Evolutionary conservation across 2,329 filamentous ascomycete species (phyloP).

Genomic region (Pyrenophora teres): DNA sequence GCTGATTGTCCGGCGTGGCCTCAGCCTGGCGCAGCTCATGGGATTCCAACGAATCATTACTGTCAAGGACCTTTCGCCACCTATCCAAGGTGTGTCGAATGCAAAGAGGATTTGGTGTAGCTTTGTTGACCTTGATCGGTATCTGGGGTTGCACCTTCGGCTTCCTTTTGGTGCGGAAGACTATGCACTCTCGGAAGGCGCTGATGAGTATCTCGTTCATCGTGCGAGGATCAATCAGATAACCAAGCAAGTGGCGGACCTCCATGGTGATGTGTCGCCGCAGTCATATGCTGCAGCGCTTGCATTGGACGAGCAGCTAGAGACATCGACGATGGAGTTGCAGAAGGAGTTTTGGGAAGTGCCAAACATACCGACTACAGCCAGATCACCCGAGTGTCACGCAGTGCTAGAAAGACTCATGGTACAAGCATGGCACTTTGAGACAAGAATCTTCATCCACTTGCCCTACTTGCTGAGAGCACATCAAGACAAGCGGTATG

Average conservation of each 20-base stretch:
- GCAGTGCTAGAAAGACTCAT: conserved; percentile 37
- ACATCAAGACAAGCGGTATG: conserved; percentile 38
- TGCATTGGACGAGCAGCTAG: conserved; percentile 40
- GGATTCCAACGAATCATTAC: conserved; percentile 44
- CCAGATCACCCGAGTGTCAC: conserved; percentile 35
- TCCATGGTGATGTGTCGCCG: conserved; percentile 37
- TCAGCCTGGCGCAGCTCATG: conserved; percentile 45
- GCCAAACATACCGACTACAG: conserved; percentile 42
- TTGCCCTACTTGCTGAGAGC: conserved; percentile 42
- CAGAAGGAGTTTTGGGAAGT: conserved; percentile 45
- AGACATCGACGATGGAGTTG: conserved; percentile 35
- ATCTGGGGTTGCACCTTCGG: conserved; percentile 42
- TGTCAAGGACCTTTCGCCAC: conserved; percentile 23
- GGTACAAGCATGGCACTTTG: conserved; percentile 45
- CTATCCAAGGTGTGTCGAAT: conserved; percentile 32
- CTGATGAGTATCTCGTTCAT: conserved; percentile 27
- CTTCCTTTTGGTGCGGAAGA: conserved; percentile 43
- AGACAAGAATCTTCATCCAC: conserved; percentile 44
- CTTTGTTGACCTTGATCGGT: conserved; percentile 40
- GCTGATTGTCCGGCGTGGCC: conserved; percentile 40
- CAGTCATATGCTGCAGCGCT: conserved; percentile 41
- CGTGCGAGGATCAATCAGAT: conserved; percentile 31
- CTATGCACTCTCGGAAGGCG: conserved; percentile 32
- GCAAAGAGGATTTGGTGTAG: conserved; percentile 38
- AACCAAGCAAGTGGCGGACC: conserved; percentile 32